These are phyloP conservation scores for Penicillium capsulatum DNA, from an alignment of 2,329 filamentous ascomycete genomes.

Conservation along the genomic window DNA sequence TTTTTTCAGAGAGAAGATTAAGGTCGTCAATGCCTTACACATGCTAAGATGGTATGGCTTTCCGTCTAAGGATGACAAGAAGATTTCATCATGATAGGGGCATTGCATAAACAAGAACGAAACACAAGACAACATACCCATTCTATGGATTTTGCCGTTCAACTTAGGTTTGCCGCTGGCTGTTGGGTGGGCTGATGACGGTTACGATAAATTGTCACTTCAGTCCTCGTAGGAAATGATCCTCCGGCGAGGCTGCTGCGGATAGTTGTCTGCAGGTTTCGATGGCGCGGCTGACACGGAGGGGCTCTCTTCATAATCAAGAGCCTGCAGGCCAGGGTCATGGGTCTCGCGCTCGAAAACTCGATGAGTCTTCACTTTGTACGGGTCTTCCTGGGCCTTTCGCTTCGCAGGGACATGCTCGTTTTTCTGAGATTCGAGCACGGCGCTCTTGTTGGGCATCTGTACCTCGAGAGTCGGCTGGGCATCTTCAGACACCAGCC, in stretches of 20 bases:
- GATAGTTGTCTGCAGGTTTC: background rate
- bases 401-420: background rate
- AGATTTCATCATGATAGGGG: conserved; percentile 68
- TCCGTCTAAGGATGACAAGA: conserved; percentile 97
- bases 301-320: conserved; percentile 44
- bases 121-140: too few species aligned
- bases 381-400: background rate
- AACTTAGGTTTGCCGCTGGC: too few species aligned
- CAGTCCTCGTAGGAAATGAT: conserved; percentile 39
- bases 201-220: conserved; percentile 9
- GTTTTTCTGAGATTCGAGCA: background rate
- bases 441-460: background rate
- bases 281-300: background rate
- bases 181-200: too few species aligned
- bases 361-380: background rate
- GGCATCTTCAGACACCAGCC: background rate
- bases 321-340: conserved; percentile 33
- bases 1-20: conserved; percentile 48
- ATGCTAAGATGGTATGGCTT: conserved; percentile 42
- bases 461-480: background rate
- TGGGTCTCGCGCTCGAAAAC: conserved; percentile 3
- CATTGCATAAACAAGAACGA: conserved; percentile 4
- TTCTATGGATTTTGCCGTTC: too few species aligned
- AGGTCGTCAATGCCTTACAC: conserved; percentile 42
- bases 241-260: conserved; percentile 26